Percentiles rank a stretch among this genome's conserved stretches.
Conservation (phyloP, 306 rosid species). For the Astragalus glycyphyllos region DNA sequence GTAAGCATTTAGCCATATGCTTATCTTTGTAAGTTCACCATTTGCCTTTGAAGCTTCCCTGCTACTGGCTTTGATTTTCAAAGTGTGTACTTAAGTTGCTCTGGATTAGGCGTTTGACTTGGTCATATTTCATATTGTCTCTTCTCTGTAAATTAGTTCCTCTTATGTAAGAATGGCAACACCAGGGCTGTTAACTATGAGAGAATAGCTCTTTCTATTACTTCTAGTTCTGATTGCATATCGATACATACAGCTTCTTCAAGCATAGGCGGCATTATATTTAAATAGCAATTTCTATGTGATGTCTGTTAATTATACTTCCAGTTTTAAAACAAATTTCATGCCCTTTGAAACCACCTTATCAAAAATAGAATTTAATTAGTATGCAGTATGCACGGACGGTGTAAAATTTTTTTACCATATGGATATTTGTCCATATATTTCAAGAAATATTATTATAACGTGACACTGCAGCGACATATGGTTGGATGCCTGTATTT, state of each 20-base stretch:
- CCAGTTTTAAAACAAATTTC: conserved; percentile 1
- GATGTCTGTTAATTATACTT: conserved; percentile 16
- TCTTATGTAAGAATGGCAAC: conserved; percentile 1
- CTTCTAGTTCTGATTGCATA: too few relatives aligned
- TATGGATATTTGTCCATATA: too few relatives aligned
- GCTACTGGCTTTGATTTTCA: background rate
- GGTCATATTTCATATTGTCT: background rate
- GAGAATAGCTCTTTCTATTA: background rate
- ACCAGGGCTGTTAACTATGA: background rate
- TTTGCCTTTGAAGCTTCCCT: conserved; percentile 23
- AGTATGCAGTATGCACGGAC: too few relatives aligned
- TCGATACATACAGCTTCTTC: conserved; percentile 27
- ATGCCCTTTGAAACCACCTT: conserved; percentile 10
- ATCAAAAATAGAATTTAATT: background rate
- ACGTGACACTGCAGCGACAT: too few relatives aligned
- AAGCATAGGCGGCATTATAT: conserved; percentile 29
- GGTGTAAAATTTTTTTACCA: too few relatives aligned
- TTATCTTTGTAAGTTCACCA: conserved; percentile 12
- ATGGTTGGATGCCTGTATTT: too few relatives aligned
- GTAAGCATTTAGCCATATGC: conserved; percentile 23
- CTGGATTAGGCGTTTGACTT: background rate
- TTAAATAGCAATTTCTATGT: conserved; percentile 1
- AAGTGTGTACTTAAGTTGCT: conserved; percentile 6
- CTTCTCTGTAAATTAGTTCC: conserved; percentile 24
- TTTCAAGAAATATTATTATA: too few relatives aligned